phyloP scores from a whole-genome alignment of 805 yeast genomes.

The Starmerella riodocensis region DNA sequence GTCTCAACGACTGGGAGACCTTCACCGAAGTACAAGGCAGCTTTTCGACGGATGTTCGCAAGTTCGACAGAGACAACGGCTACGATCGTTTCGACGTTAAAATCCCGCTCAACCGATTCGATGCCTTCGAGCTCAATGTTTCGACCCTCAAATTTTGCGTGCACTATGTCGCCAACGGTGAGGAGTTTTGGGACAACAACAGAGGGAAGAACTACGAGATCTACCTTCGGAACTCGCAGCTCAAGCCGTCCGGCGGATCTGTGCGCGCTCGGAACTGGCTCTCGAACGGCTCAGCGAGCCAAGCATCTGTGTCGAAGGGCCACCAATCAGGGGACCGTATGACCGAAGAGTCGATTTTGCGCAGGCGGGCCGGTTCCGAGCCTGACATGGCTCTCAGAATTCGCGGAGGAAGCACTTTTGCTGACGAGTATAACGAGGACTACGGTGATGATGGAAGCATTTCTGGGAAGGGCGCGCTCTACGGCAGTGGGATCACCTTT shows the following conservation, averaged over 20 bases:
- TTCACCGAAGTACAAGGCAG: conserved; percentile 53
- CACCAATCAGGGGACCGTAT: not conserved
- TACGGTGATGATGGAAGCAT: not conserved
- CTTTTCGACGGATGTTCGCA: conserved; percentile 40
- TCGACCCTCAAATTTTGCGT: conserved; percentile 41
- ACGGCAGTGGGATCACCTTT: conserved; percentile 3
- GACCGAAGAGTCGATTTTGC: not conserved
- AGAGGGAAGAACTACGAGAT: conserved; percentile 43
- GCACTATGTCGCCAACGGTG: conserved; percentile 36
- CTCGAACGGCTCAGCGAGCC: not conserved
- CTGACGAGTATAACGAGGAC: not conserved
- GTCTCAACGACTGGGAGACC: conserved; percentile 69
- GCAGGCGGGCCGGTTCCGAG: not conserved
- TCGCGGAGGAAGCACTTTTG: not conserved
- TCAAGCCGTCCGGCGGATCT: not conserved
- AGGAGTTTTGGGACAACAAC: conserved; percentile 74
- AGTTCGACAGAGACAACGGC: conserved; percentile 22
- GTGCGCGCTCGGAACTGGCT: no score
- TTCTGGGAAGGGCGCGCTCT: not conserved
- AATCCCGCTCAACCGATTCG: conserved; percentile 29
- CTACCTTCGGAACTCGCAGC: conserved; percentile 26
- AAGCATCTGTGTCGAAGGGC: no score
- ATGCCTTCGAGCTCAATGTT: conserved; percentile 21
- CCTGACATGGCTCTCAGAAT: not conserved
- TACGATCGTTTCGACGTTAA: conserved; percentile 59